phyloP scores from a whole-genome alignment of 129 eudicot species.

The Flaveria trinervia region DNA sequence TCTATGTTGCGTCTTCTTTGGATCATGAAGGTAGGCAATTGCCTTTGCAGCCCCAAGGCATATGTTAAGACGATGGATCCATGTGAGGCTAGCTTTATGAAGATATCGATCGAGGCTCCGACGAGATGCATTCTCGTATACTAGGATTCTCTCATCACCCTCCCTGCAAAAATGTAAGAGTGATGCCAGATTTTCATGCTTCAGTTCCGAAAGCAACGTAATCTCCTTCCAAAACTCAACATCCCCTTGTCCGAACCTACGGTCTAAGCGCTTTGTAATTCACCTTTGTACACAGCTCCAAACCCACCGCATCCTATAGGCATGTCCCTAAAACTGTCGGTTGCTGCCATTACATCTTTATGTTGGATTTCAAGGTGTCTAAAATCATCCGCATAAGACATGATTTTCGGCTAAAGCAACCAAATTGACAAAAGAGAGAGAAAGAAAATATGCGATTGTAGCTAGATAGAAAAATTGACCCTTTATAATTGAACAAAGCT shows the following conservation, averaged over 20 bases:
- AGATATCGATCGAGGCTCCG: slow-evolving; percentile 22
- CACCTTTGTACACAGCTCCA: slow-evolving; percentile 29
- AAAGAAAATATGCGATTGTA: not conserved
- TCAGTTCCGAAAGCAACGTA: not conserved
- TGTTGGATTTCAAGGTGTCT: slow-evolving; percentile 22
- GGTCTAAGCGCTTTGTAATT: slow-evolving; percentile 21
- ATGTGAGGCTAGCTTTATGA: slow-evolving; percentile 3
- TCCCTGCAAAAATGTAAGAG: slow-evolving; percentile 21
- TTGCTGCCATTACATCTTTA: slow-evolving; percentile 20
- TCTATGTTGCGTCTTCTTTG: slow-evolving; percentile 10
- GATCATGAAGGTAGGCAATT: slow-evolving; percentile 24
- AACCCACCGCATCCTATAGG: slow-evolving; percentile 28
- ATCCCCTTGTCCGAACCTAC: slow-evolving; percentile 12
- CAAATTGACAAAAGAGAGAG: not conserved
- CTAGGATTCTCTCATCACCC: slow-evolving; percentile 28
- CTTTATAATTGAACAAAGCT: too few species aligned
- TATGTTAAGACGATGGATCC: slow-evolving; percentile 10
- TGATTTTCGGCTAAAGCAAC: not conserved
- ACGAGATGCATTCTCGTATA: slow-evolving; percentile 23
- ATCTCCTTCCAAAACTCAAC: slow-evolving; percentile 33
- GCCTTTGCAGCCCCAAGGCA: slow-evolving; percentile 19
- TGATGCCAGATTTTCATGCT: slow-evolving; percentile 10
- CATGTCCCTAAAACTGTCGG: slow-evolving; percentile 2
- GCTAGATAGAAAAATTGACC: too few species aligned
- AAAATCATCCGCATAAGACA: slow-evolving; percentile 20